These are phyloP conservation scores for Gremmenia infestans DNA, from an alignment of 2,329 filamentous ascomycete genomes.

Conservation along the genomic window DNA sequence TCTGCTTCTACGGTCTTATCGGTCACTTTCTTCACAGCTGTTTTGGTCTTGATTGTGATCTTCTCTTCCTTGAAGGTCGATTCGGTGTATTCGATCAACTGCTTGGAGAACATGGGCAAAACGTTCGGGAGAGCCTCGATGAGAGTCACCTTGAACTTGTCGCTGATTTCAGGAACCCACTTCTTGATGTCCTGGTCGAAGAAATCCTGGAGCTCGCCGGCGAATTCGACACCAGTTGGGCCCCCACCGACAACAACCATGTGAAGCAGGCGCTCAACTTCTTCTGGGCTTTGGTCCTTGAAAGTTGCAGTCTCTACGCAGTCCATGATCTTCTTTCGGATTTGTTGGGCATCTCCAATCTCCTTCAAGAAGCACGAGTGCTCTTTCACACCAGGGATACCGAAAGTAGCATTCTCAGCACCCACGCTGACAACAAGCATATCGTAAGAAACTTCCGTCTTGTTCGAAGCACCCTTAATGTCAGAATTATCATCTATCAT, in stretches of 20 bases:
- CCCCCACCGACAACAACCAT: slow-evolving; percentile 96
- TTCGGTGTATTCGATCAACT: slow-evolving; percentile 98
- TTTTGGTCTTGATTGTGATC: slow-evolving; percentile 96
- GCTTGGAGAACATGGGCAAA: slow-evolving; percentile 97
- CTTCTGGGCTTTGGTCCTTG: slow-evolving; percentile 87
- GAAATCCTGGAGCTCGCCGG: slow-evolving; percentile 96
- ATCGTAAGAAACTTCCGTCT: slow-evolving; percentile 92
- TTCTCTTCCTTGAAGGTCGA: slow-evolving; percentile 98
- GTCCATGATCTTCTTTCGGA: slow-evolving; percentile 99
- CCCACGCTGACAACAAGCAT: slow-evolving; percentile 97
- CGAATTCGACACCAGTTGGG: slow-evolving; percentile 96
- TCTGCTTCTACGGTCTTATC: slow-evolving; percentile 91
- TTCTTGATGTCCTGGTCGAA: slow-evolving; percentile 98
- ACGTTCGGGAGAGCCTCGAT: slow-evolving; percentile 97
- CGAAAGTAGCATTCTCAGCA: slow-evolving; percentile 97
- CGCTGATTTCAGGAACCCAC: slow-evolving; percentile 91
- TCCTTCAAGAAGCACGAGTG: slow-evolving; percentile 98
- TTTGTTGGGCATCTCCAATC: slow-evolving; percentile 90
- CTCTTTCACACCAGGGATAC: slow-evolving; percentile 91
- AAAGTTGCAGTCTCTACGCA: slow-evolving; percentile 97
- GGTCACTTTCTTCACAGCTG: slow-evolving; percentile 96
- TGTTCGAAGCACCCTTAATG: slow-evolving; percentile 74
- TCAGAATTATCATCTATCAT: slow-evolving; percentile 90
- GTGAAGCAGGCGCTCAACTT: slow-evolving; percentile 90
- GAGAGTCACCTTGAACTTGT: slow-evolving; percentile 94